A percentile compares a stretch with the other conserved stretches of the same genome.
Conservation (phyloP, 768 basidiomycete species). For the Lepiota venenata region DNA sequence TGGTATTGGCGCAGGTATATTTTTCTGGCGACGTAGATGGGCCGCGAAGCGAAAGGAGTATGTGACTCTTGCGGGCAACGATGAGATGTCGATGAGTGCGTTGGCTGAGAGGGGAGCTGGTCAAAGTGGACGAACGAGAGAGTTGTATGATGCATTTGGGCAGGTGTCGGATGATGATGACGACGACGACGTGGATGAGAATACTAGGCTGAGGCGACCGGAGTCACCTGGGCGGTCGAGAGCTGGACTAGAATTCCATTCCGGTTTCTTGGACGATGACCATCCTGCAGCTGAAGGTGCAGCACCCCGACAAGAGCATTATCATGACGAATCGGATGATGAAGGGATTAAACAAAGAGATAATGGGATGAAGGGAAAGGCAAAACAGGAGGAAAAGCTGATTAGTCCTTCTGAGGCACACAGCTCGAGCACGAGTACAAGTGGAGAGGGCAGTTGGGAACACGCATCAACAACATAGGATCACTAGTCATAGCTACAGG, state of each 20-base stretch:
- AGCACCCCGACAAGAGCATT: conserved; percentile 24
- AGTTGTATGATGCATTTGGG: conserved; percentile 96
- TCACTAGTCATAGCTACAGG: conserved; percentile 1
- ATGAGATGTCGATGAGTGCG: conserved; percentile 76
- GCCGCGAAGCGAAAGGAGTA: conserved; percentile 46
- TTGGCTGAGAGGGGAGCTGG: conserved; percentile 39
- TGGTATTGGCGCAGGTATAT: conserved; percentile 61
- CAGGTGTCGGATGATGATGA: conserved; percentile 84
- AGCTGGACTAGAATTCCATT: conserved; percentile 58
- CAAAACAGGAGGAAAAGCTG: conserved; percentile 9
- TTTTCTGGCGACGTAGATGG: conserved; percentile 75
- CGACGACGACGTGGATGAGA: conserved; percentile 73
- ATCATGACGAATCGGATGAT: conserved; percentile 40
- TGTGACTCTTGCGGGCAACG: conserved; percentile 53
- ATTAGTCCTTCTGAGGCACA: conserved; percentile 16
- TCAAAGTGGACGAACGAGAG: conserved; percentile 62
- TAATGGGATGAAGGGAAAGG: not conserved
- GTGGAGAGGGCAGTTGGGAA: conserved; percentile 73
- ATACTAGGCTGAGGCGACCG: conserved; percentile 52
- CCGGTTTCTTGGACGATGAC: conserved; percentile 83
- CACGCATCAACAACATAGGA: conserved; percentile 42
- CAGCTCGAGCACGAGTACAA: conserved; percentile 38
- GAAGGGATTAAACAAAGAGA: not conserved
- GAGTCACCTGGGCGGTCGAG: conserved; percentile 22
- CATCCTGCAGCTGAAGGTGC: conserved; percentile 37